phyloP scores from a whole-genome alignment of 495 filamentous ascomycete species.

The Oleoguttula mirabilis region DNA sequence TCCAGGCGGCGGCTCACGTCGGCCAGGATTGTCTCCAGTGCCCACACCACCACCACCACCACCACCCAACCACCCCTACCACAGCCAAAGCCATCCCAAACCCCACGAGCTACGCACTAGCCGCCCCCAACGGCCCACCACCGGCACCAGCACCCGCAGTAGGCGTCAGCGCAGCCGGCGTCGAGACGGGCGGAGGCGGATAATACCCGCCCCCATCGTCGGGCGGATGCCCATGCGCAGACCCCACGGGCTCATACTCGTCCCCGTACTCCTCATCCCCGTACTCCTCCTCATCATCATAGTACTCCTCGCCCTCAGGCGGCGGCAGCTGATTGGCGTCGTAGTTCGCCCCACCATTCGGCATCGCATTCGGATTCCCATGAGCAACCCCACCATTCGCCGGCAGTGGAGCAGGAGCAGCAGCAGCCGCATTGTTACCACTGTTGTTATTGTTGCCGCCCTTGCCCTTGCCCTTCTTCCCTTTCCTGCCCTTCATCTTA shows the following conservation, averaged over 20 bases:
- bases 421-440: constrained; percentile 7
- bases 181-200: constrained; percentile 1
- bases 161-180: background rate
- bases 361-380: no score
- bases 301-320: constrained; percentile 1
- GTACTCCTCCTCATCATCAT: constrained; percentile 5
- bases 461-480: constrained; percentile 58
- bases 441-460: constrained; percentile 23
- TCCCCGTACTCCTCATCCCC: constrained; percentile 3
- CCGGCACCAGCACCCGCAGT: no score
- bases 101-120: no score
- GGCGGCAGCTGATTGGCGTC: constrained; percentile 9
- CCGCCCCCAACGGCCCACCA: no score
- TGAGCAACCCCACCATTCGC: no score
- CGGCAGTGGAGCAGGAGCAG: background rate
- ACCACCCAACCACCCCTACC: no score
- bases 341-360: background rate
- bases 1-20: no score
- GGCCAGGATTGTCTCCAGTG: no score
- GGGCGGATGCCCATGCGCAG: no score
- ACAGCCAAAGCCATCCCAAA: no score
- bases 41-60: no score
- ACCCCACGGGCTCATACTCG: constrained; percentile 4
- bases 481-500: constrained; percentile 86
- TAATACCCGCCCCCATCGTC: constrained; percentile 3